phyloP scores from a whole-genome alignment of 306 rosid genomes.

The Bauhinia variegata region DNA sequence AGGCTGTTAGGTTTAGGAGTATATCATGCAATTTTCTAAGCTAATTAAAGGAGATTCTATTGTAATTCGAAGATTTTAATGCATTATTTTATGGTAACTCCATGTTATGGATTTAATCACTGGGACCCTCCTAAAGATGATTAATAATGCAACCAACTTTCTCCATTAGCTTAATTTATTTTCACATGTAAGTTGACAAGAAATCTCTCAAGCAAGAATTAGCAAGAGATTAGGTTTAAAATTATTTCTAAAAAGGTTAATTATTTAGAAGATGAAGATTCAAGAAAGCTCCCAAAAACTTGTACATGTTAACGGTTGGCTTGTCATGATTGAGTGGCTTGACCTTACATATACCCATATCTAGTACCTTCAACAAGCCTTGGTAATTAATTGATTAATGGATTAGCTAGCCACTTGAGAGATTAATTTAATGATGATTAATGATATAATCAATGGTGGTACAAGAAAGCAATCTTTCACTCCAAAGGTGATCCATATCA shows the following conservation, averaged over 20 bases:
- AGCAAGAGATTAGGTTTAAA: background rate
- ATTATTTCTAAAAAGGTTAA: background rate
- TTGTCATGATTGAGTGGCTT: constrained; percentile 32
- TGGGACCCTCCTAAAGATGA: constrained; percentile 39
- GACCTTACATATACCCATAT: background rate
- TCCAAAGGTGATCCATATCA: constrained; percentile 47
- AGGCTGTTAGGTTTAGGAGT: constrained; percentile 49
- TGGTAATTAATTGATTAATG: constrained; percentile 10
- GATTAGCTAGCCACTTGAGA: constrained; percentile 13
- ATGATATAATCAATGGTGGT: constrained; percentile 58
- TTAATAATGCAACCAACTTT: constrained; percentile 26
- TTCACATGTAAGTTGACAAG: constrained; percentile 11
- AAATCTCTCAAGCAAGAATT: background rate
- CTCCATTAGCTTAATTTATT: constrained; percentile 10
- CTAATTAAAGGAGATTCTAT: constrained; percentile 48
- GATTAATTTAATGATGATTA: constrained; percentile 48
- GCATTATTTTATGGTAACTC: constrained; percentile 34
- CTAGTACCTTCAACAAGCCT: no score
- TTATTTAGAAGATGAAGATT: background rate
- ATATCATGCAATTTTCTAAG: constrained; percentile 27
- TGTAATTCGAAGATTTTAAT: constrained; percentile 39
- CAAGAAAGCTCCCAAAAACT: constrained; percentile 3
- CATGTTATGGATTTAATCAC: constrained; percentile 36
- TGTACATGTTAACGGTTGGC: constrained; percentile 18
- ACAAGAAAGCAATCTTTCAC: constrained; percentile 44